These are phyloP conservation scores for Glutinoglossum americanum DNA, from an alignment of 495 filamentous ascomycete species.

Conservation along the genomic window DNA sequence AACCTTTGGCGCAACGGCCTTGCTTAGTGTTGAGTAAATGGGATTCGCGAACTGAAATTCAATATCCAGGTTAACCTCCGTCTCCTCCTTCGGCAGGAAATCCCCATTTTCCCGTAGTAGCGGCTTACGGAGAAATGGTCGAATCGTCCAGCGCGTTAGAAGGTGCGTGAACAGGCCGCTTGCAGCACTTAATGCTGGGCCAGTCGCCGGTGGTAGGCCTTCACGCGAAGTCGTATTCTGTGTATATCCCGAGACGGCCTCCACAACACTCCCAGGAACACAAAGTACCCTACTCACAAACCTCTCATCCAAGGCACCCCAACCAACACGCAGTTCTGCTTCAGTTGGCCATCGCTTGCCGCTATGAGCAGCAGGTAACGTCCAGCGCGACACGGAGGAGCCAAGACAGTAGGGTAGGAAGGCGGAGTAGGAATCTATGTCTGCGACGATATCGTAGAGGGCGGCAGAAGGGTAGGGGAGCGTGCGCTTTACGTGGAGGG, in stretches of 20 bases:
- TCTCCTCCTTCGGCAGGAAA: slow-evolving; percentile 20
- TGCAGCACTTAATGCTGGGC: not conserved
- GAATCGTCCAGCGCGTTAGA: slow-evolving; percentile 54
- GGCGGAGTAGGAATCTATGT: slow-evolving; percentile 53
- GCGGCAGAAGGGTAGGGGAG: slow-evolving; percentile 50
- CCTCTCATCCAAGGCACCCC: slow-evolving; percentile 55
- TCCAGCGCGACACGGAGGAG: slow-evolving; percentile 43
- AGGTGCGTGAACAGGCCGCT: slow-evolving; percentile 28
- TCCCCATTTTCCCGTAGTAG: not conserved
- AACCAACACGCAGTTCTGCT: slow-evolving; percentile 68
- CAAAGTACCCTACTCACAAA: slow-evolving; percentile 64
- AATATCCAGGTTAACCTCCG: slow-evolving; percentile 53
- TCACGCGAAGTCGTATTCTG: slow-evolving; percentile 19
- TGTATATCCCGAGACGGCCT: slow-evolving; percentile 51
- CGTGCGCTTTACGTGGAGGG: slow-evolving; percentile 49
- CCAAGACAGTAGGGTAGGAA: slow-evolving; percentile 75
- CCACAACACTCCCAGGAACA: slow-evolving; percentile 41
- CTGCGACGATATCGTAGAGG: slow-evolving; percentile 66
- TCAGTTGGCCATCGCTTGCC: slow-evolving; percentile 39
- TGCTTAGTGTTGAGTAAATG: slow-evolving; percentile 56
- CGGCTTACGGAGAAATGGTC: slow-evolving; percentile 22
- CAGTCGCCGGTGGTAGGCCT: not conserved
- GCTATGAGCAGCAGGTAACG: slow-evolving; percentile 22
- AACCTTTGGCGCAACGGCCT: slow-evolving; percentile 61
- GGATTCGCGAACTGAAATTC: slow-evolving; percentile 70